These are phyloP conservation scores for Neoboletus subvelutipes DNA, from an alignment of 768 basidiomycete species.

Conservation along the genomic window DNA sequence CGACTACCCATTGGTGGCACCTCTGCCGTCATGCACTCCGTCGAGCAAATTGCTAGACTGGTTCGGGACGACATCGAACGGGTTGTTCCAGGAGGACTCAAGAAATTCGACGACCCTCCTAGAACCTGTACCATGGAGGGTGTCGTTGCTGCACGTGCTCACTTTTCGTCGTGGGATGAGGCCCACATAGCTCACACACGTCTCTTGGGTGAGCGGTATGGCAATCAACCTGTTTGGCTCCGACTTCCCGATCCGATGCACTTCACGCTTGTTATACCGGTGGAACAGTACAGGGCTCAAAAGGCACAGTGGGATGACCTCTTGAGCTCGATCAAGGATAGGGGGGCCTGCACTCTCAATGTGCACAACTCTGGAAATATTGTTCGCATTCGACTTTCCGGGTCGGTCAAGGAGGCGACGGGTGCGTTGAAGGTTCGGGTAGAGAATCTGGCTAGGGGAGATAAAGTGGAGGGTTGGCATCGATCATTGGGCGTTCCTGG, in stretches of 20 bases:
- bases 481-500: no score
- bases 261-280: constrained; percentile 49
- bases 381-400: constrained; percentile 46
- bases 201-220: constrained; percentile 36
- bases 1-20: constrained; percentile 25
- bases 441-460: no score
- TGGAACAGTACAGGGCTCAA: constrained; percentile 52
- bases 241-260: constrained; percentile 49
- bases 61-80: constrained; percentile 28
- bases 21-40: constrained; percentile 19
- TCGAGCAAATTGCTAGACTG: constrained; percentile 18
- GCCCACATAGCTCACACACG: constrained; percentile 41
- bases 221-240: constrained; percentile 36
- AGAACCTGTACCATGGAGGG: constrained; percentile 29
- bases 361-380: constrained; percentile 25
- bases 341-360: constrained; percentile 36
- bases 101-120: constrained; percentile 28
- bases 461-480: no score
- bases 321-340: constrained; percentile 34
- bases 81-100: constrained; percentile 16
- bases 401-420: constrained; percentile 51
- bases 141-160: constrained; percentile 38
- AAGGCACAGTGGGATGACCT: constrained; percentile 49
- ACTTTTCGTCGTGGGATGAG: constrained; percentile 49
- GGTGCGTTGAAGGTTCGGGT: no score